Base-by-base conservation (phyloP, 441 rosid genomes). In the Rhodomyrtus psidioides region DNA sequence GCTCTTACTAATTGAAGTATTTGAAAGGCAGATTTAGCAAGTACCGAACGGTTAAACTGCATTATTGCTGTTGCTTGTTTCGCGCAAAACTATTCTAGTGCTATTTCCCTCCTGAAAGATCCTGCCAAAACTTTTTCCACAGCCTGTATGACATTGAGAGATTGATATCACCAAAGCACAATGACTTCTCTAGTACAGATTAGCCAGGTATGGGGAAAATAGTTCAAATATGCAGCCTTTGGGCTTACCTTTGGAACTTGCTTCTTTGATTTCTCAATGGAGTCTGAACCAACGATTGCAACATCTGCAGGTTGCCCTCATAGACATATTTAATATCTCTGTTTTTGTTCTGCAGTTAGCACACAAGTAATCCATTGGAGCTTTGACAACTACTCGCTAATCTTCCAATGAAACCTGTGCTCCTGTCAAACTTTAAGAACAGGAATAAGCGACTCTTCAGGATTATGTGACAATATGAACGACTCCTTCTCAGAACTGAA, bases 71-170 rank as follows among this genome's bases (percentile, higher is more conserved):
- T 90, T 91, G 93, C 92, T 93, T 95, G 99, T 86, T 95, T 95
- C 88, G 92, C 94, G 89, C 98, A 96, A 82, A 92, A 92, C 87
- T 96, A 98, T 91, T 98, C 98, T 85, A 96, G 86, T 86, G 99
- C 99, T 97, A 98, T 98, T 93, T 98, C 98, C 91, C 99, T 95
- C 88, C 99, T 91, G 85, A 98, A 95, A 62, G 98, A 96, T 90
- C 98, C 99, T 70, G 98, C 96, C 92, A 96, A 93, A 84, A 98
- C 98, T 91, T 94, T 96, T 93, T 94, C 96, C 87, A 96, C 98
- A 83, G 98, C 99, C 99, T 98, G 92, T 62, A 88, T 54, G 82
- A 62, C 24, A 28, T 15, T 30, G 75, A 60, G 42, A 62, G 75
- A 62, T 27, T 59, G 70, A 27, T 59, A 30, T 59, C 70, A 59